Evolutionary conservation across 805 yeast species (phyloP), one percentile per base, ranked within the genome.

Genomic region (Kluyveromyces siamensis): DNA sequence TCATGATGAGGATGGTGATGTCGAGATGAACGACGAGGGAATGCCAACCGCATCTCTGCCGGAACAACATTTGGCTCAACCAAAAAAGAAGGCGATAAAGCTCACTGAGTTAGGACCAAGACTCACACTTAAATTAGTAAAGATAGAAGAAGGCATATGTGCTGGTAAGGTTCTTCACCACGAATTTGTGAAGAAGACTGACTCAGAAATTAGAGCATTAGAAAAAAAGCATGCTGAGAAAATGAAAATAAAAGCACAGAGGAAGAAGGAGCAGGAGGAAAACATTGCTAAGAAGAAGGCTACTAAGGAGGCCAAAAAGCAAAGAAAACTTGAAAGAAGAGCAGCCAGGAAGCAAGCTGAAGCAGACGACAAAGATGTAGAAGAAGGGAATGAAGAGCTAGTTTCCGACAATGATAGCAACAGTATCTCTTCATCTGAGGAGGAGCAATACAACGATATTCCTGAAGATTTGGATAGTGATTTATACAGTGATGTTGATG

Each of bases 21-120:
- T 54, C 13, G 60, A 59, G 37, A 56, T 57, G 21, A 52, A 53
- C 33, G 59, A 55, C 19, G 54, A 48, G 45, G 52, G 53, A n/a
- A 45, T 43, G 21, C 47, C 46, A 9, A 49, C 55, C 13, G 54
- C 7, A 50, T 48, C 14, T 55, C 54, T 17, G 52, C 57, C n/a
- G 56, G 63, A 37, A 68, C 77, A 46, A 18, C 21, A 46, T 39
- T 53, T 40, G 57, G 62, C 45, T 19, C 45, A 43, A 43, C 62
- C 67, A 27, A 72, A 69, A 47, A 89, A 88, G 67, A 80, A 86
- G 59, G 98, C 99, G 1, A 87, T 93, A 57, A 90, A 88, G 64
- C 73, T 93, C 45, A 87, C 91, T 1, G 99, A 93, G 66, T 71
- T 91, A 44, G 99, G 99, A 0, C 99, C 99, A 37, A 76, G 99